A percentile compares a stretch with the other conserved stretches of the same genome.
phyloP scores from a whole-genome alignment of 768 basidiomycete genomes.

The Serendipita sp. region DNA sequence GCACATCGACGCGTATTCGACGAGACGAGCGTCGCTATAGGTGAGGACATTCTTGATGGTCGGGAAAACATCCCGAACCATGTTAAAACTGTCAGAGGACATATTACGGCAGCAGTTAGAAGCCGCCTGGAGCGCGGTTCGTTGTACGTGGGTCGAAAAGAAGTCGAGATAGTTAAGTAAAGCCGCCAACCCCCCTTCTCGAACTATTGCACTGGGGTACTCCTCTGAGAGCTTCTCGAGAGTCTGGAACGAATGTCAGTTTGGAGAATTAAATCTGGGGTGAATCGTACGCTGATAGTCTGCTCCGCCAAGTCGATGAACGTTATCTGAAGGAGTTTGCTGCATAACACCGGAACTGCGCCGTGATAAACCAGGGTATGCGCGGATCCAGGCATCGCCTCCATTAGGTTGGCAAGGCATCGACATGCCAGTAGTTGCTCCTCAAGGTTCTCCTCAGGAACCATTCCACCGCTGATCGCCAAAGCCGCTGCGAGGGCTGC shows the following conservation, averaged over 20 bases:
- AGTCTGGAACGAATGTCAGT: constrained; percentile 40
- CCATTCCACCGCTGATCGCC: constrained; percentile 56
- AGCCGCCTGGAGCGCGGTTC: constrained; percentile 90
- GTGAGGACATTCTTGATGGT: constrained; percentile 84
- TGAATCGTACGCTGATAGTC: constrained; percentile 73
- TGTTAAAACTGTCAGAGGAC: constrained; percentile 72
- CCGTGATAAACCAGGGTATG: constrained; percentile 96
- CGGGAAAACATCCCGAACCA: constrained; percentile 58
- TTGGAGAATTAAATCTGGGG: constrained; percentile 7
- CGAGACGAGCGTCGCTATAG: constrained; percentile 91
- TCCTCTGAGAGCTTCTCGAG: constrained; percentile 98
- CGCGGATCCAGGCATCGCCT: constrained; percentile 94
- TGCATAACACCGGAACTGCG: constrained; percentile 95
- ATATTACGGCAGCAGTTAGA: constrained; percentile 94
- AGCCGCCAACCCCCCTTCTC: constrained; percentile 87
- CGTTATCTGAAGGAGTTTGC: constrained; percentile 91
- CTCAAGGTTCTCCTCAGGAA: constrained; percentile 32
- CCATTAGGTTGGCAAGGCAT: constrained; percentile 96
- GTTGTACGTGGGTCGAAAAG: constrained; percentile 94
- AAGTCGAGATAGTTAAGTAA: constrained; percentile 94
- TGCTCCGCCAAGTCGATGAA: constrained; percentile 98
- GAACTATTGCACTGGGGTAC: constrained; percentile 87
- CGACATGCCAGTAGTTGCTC: constrained; percentile 92
- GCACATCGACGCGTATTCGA: constrained; percentile 89
- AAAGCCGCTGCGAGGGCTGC: constrained; percentile 79